Evolutionary conservation across 345 rosid genomes (phyloP).

Genomic region (Lenwebbia sp.): DNA sequence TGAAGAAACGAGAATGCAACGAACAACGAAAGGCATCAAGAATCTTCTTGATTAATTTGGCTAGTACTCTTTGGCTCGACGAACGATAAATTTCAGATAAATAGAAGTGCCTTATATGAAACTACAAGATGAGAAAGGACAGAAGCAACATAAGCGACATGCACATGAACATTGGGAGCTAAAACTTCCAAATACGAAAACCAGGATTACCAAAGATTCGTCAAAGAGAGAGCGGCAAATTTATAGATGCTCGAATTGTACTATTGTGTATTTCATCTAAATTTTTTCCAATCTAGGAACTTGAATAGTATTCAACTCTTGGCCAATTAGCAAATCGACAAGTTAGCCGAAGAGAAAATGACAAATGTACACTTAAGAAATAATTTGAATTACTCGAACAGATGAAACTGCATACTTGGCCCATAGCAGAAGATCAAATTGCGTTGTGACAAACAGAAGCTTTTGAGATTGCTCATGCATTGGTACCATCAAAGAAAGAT

Average conservation of each 20-base stretch:
- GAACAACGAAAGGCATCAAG: background rate
- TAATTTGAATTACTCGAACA: background rate
- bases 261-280: background rate
- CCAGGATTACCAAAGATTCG: background rate
- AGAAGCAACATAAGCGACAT: background rate
- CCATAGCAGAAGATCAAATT: background rate
- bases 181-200: background rate
- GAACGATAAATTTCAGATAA: background rate
- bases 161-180: background rate
- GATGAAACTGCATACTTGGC: too few species aligned
- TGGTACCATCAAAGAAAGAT: background rate
- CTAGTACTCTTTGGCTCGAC: too few species aligned
- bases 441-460: background rate
- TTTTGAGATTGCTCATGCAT: background rate
- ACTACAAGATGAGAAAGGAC: background rate
- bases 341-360: background rate
- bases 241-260: background rate
- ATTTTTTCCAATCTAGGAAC: background rate
- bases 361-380: background rate
- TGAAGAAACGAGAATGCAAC: too few species aligned
- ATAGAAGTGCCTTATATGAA: background rate
- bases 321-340: background rate
- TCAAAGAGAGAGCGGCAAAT: background rate
- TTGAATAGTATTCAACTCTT: background rate
- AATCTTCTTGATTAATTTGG: background rate